Conservation (phyloP, 768 basidiomycete genomes). For the Scleroderma citrinum region DNA sequence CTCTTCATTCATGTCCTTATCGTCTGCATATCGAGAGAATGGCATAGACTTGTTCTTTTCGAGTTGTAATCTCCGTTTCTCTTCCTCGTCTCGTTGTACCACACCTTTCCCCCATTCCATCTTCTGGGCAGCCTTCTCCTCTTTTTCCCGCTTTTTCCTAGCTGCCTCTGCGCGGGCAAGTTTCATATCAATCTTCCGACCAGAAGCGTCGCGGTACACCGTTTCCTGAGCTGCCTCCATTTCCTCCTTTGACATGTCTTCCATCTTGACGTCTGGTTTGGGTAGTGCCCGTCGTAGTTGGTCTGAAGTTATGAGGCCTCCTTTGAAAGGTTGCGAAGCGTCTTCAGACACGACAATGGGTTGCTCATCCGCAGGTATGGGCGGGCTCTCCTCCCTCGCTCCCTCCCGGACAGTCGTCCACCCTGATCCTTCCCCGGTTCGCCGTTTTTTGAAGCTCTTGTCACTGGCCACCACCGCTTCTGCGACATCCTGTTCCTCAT, state of each 20-base stretch:
- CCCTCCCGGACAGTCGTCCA: slow-evolving; percentile 69
- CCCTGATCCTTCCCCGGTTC: slow-evolving; percentile 45
- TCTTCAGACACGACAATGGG: slow-evolving; percentile 51
- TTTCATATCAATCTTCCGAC: slow-evolving; percentile 85
- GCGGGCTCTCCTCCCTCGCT: slow-evolving; percentile 41
- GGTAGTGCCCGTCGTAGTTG: slow-evolving; percentile 65
- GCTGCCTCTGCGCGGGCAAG: slow-evolving; percentile 82
- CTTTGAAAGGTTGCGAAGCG: slow-evolving; percentile 43
- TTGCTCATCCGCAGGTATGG: slow-evolving; percentile 60
- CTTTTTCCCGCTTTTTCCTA: slow-evolving; percentile 67
- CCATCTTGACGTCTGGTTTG: slow-evolving; percentile 30
- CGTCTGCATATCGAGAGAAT: slow-evolving; percentile 79
- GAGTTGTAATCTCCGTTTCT: slow-evolving; percentile 57
- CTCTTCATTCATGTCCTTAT: slow-evolving; percentile 80
- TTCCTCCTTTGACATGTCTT: slow-evolving; percentile 39
- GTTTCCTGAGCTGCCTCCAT: slow-evolving; percentile 75
- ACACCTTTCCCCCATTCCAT: slow-evolving; percentile 99
- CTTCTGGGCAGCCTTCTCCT: slow-evolving; percentile 84
- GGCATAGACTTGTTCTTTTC: slow-evolving; percentile 60
- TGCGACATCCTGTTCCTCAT: slow-evolving; percentile 44
- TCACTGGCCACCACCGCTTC: slow-evolving; percentile 72
- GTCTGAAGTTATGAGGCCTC: slow-evolving; percentile 73
- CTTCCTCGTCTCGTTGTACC: slow-evolving; percentile 78
- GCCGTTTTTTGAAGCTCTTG: slow-evolving; percentile 75
- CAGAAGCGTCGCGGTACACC: slow-evolving; percentile 86